Evolutionary conservation across 192 early-diverging fungal species (phyloP).

Genomic region (Coemansia sp.): DNA sequence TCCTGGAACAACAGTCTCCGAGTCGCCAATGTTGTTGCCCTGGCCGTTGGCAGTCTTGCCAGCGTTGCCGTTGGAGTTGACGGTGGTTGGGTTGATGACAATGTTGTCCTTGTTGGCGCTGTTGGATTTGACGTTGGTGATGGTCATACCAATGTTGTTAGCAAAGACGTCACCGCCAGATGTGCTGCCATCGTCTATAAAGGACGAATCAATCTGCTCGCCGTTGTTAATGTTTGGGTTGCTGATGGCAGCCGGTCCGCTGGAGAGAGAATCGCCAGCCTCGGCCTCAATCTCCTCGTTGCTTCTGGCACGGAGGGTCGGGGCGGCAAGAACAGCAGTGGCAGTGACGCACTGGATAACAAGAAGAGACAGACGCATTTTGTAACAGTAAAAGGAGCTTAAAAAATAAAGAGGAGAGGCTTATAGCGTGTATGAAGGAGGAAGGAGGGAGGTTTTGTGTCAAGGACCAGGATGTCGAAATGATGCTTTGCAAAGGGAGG

Average conservation of each 20-base stretch:
- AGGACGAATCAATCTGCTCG: slow-evolving; percentile 23
- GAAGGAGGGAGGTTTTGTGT: not conserved
- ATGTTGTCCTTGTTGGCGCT: slow-evolving; percentile 47
- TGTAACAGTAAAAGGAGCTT: not conserved
- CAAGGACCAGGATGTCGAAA: not conserved
- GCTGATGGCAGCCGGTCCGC: slow-evolving; percentile 27
- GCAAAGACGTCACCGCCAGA: slow-evolving; percentile 17
- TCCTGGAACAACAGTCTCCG: slow-evolving; percentile 16
- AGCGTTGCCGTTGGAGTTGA: slow-evolving; percentile 27
- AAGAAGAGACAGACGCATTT: slow-evolving; percentile 36
- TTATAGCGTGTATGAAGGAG: not conserved
- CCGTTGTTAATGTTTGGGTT: slow-evolving; percentile 40
- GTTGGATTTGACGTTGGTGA: slow-evolving; percentile 37
- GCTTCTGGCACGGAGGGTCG: slow-evolving; percentile 9
- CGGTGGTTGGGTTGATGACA: slow-evolving; percentile 24
- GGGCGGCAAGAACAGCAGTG: slow-evolving; percentile 22
- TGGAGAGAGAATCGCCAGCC: slow-evolving; percentile 20
- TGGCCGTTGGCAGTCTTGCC: slow-evolving; percentile 30
- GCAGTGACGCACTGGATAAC: slow-evolving; percentile 16
- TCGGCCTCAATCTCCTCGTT: slow-evolving; percentile 26
- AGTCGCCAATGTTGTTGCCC: slow-evolving; percentile 27
- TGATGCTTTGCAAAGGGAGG: not conserved
- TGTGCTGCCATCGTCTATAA: slow-evolving; percentile 10
- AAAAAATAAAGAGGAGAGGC: not conserved
- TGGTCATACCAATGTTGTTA: slow-evolving; percentile 29